Base-by-base conservation (phyloP, 805 yeast species). In the Ogataea pini region DNA sequence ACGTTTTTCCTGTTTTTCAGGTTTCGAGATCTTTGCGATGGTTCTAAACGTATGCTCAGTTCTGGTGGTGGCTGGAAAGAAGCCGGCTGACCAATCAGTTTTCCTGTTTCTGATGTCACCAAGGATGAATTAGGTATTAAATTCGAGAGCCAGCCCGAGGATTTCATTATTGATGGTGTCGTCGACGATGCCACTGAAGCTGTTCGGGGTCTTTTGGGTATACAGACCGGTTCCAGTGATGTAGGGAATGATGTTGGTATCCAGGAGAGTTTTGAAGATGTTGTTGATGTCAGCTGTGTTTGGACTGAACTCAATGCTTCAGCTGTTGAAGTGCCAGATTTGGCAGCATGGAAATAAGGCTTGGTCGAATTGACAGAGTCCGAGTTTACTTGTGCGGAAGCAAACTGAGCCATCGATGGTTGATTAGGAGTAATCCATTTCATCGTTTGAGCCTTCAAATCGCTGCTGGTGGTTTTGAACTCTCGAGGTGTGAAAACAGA, bases 21-120 rank as follows among this genome's bases (percentile, higher is more conserved):
- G 25, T 22, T 33, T 36, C 31, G 44, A 8, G 33, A 22, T 24
- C 41, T n/a, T 37, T 22, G 19, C 24, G 20, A 20, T 17, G 22
- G 17, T 13, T 14, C 16, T 4, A 19, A 18, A n/a, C 24, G n/a
- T 12, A 7, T 13, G 12, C 17, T 27, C 6, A 34, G n/a, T 8
- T 34, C 38, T 9, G 6, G 13, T 7, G 34, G 25, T 16, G 24
- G 31, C 31, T 32, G 48, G 17, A 40, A 39, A 2, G 61, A 52
- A 0, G 62, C 53, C 22, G 64, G 65, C 32, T 58, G 56, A 7
- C 60, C 59, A 3, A 67, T 55, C 6, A 62, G 45, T 36, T 55
- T 63, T 0, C 70, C 71, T 1, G 65, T 59, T 40, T 68, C 72
- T 1, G 70, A 60, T 6, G 52, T 54, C 8, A 64, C 60, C 36